Evolutionary conservation across 305 asterid genomes (phyloP).

Genomic region (Solanum hybrid): DNA sequence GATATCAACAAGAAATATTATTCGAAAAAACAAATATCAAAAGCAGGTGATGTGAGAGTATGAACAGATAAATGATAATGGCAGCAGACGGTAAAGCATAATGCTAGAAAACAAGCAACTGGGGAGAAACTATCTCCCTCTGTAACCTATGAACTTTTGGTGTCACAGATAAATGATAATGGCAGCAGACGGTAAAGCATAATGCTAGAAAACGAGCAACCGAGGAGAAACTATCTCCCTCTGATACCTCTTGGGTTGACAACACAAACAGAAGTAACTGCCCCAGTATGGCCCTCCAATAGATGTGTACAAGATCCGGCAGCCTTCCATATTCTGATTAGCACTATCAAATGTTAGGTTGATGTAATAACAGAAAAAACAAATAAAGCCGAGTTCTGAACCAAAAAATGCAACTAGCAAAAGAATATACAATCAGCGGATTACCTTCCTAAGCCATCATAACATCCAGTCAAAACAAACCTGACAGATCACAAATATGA

Average conservation of each 20-base stretch:
- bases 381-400: no score
- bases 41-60: neutral
- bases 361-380: no score
- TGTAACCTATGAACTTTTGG: conserved; percentile 28
- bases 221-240: neutral
- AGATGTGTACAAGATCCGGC: conserved; percentile 72
- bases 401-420: neutral
- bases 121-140: neutral
- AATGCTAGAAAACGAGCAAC: neutral
- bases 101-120: neutral
- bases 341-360: neutral
- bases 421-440: neutral
- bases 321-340: conserved; percentile 73
- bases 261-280: conserved; percentile 71
- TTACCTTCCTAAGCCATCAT: conserved; percentile 93
- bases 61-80: neutral
- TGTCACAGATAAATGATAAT: neutral
- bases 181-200: neutral
- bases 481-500: conserved; percentile 23
- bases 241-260: conserved; percentile 47
- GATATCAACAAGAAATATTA: neutral
- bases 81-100: neutral
- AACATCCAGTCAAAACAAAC: conserved; percentile 87
- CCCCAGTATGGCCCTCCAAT: conserved; percentile 79
- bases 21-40: neutral